Base-by-base conservation (phyloP, 805 yeast species). In the Monosporozyma yasuniensis region DNA sequence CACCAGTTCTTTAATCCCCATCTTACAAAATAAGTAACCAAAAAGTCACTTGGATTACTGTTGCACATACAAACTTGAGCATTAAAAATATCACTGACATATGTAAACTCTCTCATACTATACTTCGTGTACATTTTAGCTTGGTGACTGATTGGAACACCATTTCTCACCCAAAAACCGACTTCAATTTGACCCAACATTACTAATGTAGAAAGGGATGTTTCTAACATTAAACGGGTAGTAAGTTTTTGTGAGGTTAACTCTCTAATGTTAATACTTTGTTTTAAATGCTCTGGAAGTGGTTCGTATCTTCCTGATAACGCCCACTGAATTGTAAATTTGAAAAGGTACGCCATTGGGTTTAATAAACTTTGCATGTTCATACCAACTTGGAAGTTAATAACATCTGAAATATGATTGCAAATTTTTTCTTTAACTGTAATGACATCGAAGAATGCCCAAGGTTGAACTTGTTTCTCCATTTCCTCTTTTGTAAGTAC, bases 91-190 rank as follows among this genome's bases (percentile, higher is more conserved):
- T 93, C 98, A 56, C 95, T 75, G 57, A 81, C 72, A 61, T 76
- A 90, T 0, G 96, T 95, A 52, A 80, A 79, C 54, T 90, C 97
- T 49, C 97, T 72, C 46, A 90, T 73, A 3, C 88, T 85, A 11
- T 89, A 77, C 51, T 79, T 83, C 38, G 84, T 77, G 63, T 91
- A 91, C 50, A 89, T 80, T 56, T 81, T 84, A 54, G 85, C 74
- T 61, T 91, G 98, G 23, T 82, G 80, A 39, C 84, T 74, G 4
- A 88, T 81, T 39, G 90, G 83, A 51, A 79, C 76, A 0, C 99
- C 99, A 66, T 91, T 91, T 59, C 98, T 77, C 0, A 91, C 96
- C 98, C 98, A 91, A 50, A 84, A 77, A 0, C 96, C 96, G 0
- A 85, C 81, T 52, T 87, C 83, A 8, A 91, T 85, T 59, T 93